Base-by-base conservation (phyloP, 495 filamentous ascomycete genomes). In the Coniosporium apollinis region DNA sequence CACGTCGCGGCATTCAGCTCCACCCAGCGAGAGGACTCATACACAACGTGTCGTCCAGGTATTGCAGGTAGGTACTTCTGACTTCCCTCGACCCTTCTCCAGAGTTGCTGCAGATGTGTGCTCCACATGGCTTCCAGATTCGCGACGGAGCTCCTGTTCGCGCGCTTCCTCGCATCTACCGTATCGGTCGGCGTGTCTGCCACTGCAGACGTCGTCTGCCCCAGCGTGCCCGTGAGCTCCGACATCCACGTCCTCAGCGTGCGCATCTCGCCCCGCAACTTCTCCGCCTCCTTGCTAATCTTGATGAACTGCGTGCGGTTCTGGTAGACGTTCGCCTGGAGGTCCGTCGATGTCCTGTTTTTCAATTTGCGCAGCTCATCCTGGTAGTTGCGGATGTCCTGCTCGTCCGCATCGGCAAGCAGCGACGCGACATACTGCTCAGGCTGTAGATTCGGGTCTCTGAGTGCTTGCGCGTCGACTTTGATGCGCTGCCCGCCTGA, bases 241-340 rank as follows among this genome's bases (percentile, higher is more conserved):
- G 80, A 76, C 73, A 96, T 92, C 28, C 94, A 65, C 29, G 76
- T 75, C 14, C 80, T 69, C 3, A 99, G 73, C 2, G 79, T 76
- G 16, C 85, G 73, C 87, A 99, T 96, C 55, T 99, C 89, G 30
- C 75, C 70, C 51, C 94, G 96, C 34, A 99, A 70, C 56, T 93
- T 94, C 49, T 99, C 89, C 2, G 92, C 92, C 57, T 99, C 91
- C 59, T 94, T 89, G 55, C 83, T 93, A 56, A 99, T 96, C 48
- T 91, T 87, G 64, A 99, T 93, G 57, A 99, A 99, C 48, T 96
- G 87, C 0, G 85, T 93, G 30, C 89, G 76, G 56, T 99, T 99
- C 50, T 94, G 85, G 56, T 87, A 94, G 21, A 99, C 83, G 61
- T 84, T 99, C 47, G 91, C 80, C 49, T 96, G 91, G 7, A 99